Evolutionary conservation across 495 filamentous ascomycete species (phyloP).

Genomic region (Penicillium fimorum): DNA sequence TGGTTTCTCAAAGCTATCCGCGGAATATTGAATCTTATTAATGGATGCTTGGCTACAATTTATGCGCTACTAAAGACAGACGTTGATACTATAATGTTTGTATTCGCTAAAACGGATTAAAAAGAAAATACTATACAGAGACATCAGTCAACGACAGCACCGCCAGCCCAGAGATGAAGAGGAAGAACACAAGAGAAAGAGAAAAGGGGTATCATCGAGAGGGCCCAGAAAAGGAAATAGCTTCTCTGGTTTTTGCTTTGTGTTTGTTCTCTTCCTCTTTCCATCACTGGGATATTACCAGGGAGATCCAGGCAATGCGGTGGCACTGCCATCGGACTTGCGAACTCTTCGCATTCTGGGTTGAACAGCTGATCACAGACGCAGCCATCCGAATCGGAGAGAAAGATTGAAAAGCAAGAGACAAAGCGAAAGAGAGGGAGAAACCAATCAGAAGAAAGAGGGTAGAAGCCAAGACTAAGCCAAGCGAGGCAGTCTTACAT

Average conservation of each 20-base stretch:
- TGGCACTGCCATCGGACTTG: not conserved
- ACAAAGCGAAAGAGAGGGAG: not conserved
- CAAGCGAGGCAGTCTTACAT: conserved; percentile 9
- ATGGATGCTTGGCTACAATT: not conserved
- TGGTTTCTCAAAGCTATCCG: not conserved
- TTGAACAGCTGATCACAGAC: conserved; percentile 3
- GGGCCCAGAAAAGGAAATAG: not conserved
- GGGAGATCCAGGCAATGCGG: not conserved
- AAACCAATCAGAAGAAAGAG: conserved; percentile 2
- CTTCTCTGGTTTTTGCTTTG: not conserved
- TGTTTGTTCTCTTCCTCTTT: conserved; percentile 3
- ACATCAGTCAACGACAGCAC: conserved; percentile 10
- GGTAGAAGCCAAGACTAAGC: not conserved
- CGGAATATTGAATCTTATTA: not conserved
- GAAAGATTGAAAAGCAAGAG: not conserved
- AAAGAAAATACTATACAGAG: conserved; percentile 24
- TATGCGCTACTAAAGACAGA: not conserved
- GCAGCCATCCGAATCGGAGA: conserved; percentile 2
- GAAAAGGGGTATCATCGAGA: conserved; percentile 10
- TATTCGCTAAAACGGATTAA: conserved; percentile 21
- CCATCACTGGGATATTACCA: conserved; percentile 7
- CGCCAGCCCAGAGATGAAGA: conserved; percentile 6
- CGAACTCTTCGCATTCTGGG: conserved; percentile 3
- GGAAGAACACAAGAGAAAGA: conserved; percentile 5
- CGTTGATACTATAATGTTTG: conserved; percentile 9